These are phyloP conservation scores for Ceratocystis papillata DNA, from an alignment of 2,329 filamentous ascomycete genomes.

Conservation along the genomic window DNA sequence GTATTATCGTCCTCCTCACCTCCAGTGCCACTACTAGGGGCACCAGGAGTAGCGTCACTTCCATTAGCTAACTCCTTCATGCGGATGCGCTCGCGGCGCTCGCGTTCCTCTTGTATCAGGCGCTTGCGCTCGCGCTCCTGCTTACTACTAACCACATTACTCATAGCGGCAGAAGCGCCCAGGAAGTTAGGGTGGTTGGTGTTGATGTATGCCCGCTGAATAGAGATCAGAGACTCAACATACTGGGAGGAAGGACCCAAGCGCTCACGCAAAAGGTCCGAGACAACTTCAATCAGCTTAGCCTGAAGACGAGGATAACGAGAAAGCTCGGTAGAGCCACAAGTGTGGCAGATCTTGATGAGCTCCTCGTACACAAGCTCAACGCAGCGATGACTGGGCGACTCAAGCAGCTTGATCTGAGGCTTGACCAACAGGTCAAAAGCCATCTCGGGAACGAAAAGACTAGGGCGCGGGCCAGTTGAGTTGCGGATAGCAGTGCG, in stretches of 20 bases:
- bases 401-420: conserved; percentile 92
- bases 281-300: conserved; percentile 96
- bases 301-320: conserved; percentile 87
- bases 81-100: conserved; percentile 71
- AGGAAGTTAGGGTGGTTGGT: conserved; percentile 99
- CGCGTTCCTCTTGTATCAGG: conserved; percentile 69
- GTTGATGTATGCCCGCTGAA: conserved; percentile 97
- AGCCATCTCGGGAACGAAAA: conserved; percentile 94
- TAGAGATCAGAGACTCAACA: conserved; percentile 92
- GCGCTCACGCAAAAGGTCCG: conserved; percentile 83
- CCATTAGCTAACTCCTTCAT: conserved; percentile 80
- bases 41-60: conserved; percentile 32
- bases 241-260: conserved; percentile 82
- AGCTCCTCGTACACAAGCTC: conserved; percentile 97
- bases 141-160: conserved; percentile 85
- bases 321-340: conserved; percentile 85
- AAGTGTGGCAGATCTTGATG: conserved; percentile 99
- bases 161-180: conserved; percentile 93
- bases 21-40: conserved; percentile 28
- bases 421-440: conserved; percentile 97
- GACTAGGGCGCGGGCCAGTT: conserved; percentile 83
- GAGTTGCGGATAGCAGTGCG: conserved; percentile 96
- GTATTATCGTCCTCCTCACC: conserved; percentile 34
- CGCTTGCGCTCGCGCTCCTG: conserved; percentile 85
- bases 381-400: conserved; percentile 90